Evolutionary conservation across 1,284 basidiomycete genomes (phyloP), one percentile per base, ranked within the genome.

Genomic region (Apiotrichum porosum): DNA sequence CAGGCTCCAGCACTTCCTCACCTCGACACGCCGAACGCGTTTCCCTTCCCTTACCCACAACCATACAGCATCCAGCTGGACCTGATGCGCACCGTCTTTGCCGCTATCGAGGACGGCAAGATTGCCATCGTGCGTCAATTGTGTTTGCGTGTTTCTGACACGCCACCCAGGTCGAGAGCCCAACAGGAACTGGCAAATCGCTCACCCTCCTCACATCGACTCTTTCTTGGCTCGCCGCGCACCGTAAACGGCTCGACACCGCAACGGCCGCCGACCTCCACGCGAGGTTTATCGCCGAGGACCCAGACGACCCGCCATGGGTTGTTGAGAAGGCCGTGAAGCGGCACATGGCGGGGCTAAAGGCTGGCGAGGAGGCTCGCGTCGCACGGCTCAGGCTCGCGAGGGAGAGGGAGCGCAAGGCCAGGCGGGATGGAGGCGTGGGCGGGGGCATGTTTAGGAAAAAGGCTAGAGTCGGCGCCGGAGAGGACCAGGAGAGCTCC

Each of bases 161-260:
- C 15, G 12, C 26, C 8, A 31, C 3, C 28, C 46, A 72, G 69
- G 69, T 89, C 18, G 88, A 91, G 67, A 88, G 85, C 55, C 89
- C 88, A 0, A 91, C 88, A 0, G 88, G 88, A 55, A 91, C 88
- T 80, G 89, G 89, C 23, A 93, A 93, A 72, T 88, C 87, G 0
- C 72, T 92, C n/a, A 88, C 84, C 57, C 77, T 93, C 3, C 76
- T 93, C 5, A 88, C 85, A 46, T 79, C 86, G 2, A 81, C 86
- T 12, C 69, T 93, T 41, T 83, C 85, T 2, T 93, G 90, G 89
- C 76, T 93, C 3, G 65, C 73, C 2, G 86, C 58, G 1, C 61
- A 74, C 45, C 41, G 55, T 34, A 50, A 54, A 17, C 56, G 72
- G 1, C 44, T 67, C 13, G 58, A 64, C 17, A 43, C 51, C 14